Percentiles rank a stretch among this genome's conserved stretches.
phyloP scores from a whole-genome alignment of 2,329 filamentous ascomycete genomes.

The Fusarium zealandicum region DNA sequence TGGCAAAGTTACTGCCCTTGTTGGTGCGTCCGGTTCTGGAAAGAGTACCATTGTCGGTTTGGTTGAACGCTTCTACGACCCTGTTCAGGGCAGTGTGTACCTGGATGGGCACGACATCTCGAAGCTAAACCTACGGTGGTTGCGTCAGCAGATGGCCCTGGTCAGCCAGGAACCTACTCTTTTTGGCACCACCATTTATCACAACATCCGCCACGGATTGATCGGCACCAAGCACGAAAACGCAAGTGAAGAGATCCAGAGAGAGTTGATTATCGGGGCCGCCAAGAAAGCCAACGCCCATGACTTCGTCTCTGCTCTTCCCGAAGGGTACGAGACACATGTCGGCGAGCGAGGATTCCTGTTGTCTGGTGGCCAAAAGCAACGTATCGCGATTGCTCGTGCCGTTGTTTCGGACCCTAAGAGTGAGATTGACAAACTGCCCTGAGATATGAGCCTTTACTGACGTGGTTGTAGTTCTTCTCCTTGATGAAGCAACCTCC shows the following conservation, averaged over 20 bases:
- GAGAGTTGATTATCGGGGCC: conserved; percentile 76
- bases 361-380: conserved; percentile 93
- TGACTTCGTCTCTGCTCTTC: conserved; percentile 83
- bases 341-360: conserved; percentile 96
- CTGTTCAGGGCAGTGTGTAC: conserved; percentile 78
- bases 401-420: conserved; percentile 91
- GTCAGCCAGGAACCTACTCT: conserved; percentile 93
- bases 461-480: conserved; percentile 62
- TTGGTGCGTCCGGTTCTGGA: conserved; percentile 92
- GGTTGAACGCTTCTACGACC: conserved; percentile 93
- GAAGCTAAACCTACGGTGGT: conserved; percentile 85
- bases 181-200: conserved; percentile 86
- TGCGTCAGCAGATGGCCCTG: conserved; percentile 89
- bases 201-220: conserved; percentile 89
- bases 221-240: conserved; percentile 81
- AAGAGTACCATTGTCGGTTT: conserved; percentile 95
- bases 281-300: conserved; percentile 93
- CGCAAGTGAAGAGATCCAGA: conserved; percentile 71
- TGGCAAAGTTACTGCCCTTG: conserved; percentile 90
- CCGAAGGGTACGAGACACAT: conserved; percentile 90
- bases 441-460: not conserved
- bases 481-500: conserved; percentile 94
- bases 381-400: conserved; percentile 92
- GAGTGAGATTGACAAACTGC: conserved; percentile 50
- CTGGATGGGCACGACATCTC: conserved; percentile 85